phyloP scores from a whole-genome alignment of 495 filamentous ascomycete genomes.

The Penicillium canescens region DNA sequence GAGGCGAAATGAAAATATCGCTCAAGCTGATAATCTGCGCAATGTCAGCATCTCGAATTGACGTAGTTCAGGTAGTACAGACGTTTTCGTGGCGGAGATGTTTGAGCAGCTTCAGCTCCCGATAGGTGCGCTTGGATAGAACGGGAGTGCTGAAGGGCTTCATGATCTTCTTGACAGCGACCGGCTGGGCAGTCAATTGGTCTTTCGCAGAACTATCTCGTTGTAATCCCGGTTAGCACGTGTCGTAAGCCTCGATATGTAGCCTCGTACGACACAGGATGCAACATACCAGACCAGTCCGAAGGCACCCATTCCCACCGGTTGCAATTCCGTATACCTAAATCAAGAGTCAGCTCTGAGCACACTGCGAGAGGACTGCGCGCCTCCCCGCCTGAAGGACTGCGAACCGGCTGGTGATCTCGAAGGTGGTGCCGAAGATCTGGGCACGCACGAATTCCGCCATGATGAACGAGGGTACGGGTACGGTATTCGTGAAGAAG shows the following conservation, averaged over 20 bases:
- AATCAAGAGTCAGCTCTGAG: conserved; percentile 17
- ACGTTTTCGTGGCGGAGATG: conserved; percentile 98
- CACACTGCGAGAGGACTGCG: background rate
- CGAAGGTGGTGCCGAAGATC: conserved; percentile 99
- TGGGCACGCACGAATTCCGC: conserved; percentile 98
- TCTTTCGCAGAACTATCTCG: conserved; percentile 83
- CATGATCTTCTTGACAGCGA: conserved; percentile 99
- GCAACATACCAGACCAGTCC: conserved; percentile 87
- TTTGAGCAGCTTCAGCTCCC: conserved; percentile 95
- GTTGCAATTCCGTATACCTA: conserved; percentile 96
- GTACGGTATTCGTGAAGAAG: conserved; percentile 1
- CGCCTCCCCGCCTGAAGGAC: background rate
- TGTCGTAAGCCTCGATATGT: background rate
- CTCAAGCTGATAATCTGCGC: conserved; percentile 91
- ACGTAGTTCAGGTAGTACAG: background rate
- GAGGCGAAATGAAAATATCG: conserved; percentile 98
- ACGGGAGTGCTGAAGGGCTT: conserved; percentile 99
- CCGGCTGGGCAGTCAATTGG: conserved; percentile 91
- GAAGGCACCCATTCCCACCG: conserved; percentile 98
- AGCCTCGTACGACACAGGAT: conserved; percentile 17
- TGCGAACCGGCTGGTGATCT: conserved; percentile 95
- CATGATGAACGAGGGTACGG: conserved; percentile 51
- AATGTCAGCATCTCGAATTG: conserved; percentile 19
- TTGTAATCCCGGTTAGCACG: conserved; percentile 16
- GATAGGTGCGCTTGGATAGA: conserved; percentile 93